Conservation (phyloP, 306 rosid genomes). For the Acacia confusa region DNA sequence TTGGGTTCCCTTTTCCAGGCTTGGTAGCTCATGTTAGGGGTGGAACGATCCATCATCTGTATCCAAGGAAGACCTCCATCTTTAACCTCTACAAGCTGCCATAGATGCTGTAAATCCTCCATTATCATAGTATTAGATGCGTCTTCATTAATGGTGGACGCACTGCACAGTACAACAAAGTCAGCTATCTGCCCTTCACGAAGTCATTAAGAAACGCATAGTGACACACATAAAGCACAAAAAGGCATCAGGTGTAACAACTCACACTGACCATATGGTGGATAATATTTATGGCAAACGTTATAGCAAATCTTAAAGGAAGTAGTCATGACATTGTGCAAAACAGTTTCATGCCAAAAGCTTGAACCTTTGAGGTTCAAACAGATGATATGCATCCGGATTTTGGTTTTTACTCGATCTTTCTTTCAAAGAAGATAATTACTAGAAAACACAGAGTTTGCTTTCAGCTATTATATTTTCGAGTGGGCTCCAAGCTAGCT, state of each 20-base stretch:
- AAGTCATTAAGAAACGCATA: not conserved
- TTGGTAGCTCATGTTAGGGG: constrained; percentile 53
- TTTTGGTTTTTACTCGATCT: not conserved
- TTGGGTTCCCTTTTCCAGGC: constrained; percentile 65
- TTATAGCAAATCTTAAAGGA: not conserved
- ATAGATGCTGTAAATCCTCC: constrained; percentile 45
- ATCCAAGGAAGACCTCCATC: constrained; percentile 67
- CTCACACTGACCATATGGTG: not conserved
- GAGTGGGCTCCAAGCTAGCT: not conserved
- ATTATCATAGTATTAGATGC: not conserved
- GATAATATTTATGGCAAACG: not conserved
- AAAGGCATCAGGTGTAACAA: not conserved
- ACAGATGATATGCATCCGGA: not conserved
- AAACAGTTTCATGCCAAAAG: not conserved
- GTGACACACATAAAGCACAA: not conserved
- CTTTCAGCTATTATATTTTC: not conserved
- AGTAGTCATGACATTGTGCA: not conserved
- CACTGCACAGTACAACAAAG: constrained; percentile 20
- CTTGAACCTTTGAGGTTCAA: not conserved
- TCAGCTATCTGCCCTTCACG: not conserved
- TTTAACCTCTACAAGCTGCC: constrained; percentile 54
- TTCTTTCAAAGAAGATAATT: not conserved
- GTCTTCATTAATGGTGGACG: constrained; percentile 17
- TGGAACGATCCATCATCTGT: constrained; percentile 56
- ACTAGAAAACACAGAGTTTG: not conserved